phyloP scores from a whole-genome alignment of 2,329 filamentous ascomycete genomes.

The Trichoderma afroharzianum region DNA sequence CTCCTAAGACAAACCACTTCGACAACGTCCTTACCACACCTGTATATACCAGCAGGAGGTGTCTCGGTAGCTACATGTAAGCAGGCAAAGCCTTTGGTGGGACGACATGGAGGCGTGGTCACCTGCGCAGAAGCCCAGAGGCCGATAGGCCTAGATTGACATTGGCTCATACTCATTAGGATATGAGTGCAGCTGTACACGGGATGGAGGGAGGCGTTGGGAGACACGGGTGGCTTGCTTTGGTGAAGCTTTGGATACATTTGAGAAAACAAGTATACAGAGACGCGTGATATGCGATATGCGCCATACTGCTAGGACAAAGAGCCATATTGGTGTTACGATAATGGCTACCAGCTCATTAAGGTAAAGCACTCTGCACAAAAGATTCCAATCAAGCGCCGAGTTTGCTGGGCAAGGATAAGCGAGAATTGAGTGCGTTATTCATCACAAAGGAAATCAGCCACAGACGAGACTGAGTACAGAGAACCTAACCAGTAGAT shows the following conservation, averaged over 20 bases:
- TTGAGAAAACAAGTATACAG: background rate
- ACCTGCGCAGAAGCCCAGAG: background rate
- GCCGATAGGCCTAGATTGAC: background rate
- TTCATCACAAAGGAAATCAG: background rate
- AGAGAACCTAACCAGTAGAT: background rate
- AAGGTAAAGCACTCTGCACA: background rate
- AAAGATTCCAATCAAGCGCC: background rate
- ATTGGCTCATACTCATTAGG: background rate
- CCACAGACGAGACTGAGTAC: background rate
- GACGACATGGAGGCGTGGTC: slow-evolving; percentile 10
- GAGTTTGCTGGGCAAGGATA: background rate
- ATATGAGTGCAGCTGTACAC: background rate
- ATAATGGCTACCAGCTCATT: background rate
- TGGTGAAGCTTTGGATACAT: background rate
- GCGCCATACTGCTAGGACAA: background rate
- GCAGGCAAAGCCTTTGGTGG: background rate
- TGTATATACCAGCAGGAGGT: background rate
- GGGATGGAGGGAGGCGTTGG: background rate
- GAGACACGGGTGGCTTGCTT: background rate
- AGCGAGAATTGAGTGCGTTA: background rate
- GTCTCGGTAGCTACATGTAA: background rate
- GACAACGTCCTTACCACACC: background rate
- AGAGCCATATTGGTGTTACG: background rate
- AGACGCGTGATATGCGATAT: background rate
- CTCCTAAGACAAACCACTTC: background rate